A percentile compares a stretch with the other conserved stretches of the same genome.
Conservation (phyloP, 208 protist species). For the Leishmania major region DNA sequence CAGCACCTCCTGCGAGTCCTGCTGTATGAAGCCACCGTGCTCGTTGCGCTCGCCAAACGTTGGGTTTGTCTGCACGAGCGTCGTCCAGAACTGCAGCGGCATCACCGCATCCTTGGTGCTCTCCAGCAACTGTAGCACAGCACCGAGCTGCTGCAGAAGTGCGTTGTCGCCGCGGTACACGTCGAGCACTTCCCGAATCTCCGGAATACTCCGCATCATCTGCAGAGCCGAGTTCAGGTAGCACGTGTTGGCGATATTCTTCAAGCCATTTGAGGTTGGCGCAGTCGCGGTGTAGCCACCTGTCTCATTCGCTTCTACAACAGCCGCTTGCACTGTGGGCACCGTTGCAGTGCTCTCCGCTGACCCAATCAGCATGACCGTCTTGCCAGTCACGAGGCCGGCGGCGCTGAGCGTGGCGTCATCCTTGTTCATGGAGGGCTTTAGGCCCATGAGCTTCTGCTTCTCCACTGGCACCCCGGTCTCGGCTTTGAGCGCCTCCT, state of each 20-base stretch:
- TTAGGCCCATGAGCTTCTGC: conserved; percentile 88
- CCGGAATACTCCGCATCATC: conserved; percentile 80
- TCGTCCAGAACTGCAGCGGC: conserved; percentile 58
- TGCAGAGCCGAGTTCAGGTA: conserved; percentile 91
- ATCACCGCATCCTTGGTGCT: conserved; percentile 34
- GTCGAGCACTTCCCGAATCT: conserved; percentile 49
- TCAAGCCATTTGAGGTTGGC: conserved; percentile 48
- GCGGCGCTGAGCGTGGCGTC: conserved; percentile 39
- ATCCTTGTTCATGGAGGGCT: conserved; percentile 30
- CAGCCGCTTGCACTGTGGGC: conserved; percentile 31
- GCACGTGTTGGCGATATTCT: conserved; percentile 90
- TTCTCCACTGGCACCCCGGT: conserved; percentile 78
- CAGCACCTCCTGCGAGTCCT: conserved; percentile 84
- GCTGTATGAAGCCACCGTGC: conserved; percentile 75
- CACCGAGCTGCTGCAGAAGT: conserved; percentile 38
- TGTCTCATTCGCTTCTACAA: conserved; percentile 11
- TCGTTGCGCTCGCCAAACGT: conserved; percentile 74
- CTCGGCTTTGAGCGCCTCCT: conserved; percentile 44
- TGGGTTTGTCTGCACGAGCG: conserved; percentile 47
- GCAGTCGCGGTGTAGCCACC: conserved; percentile 21
- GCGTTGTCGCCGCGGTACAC: conserved; percentile 37
- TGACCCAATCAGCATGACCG: conserved; percentile 81
- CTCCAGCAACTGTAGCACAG: conserved; percentile 54
- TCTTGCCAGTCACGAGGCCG: conserved; percentile 59
- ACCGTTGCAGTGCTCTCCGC: conserved; percentile 37